Evolutionary conservation across 2,329 filamentous ascomycete species (phyloP), one percentile per base, ranked within the genome.

Genomic region (Cladophialophora chaetospira): DNA sequence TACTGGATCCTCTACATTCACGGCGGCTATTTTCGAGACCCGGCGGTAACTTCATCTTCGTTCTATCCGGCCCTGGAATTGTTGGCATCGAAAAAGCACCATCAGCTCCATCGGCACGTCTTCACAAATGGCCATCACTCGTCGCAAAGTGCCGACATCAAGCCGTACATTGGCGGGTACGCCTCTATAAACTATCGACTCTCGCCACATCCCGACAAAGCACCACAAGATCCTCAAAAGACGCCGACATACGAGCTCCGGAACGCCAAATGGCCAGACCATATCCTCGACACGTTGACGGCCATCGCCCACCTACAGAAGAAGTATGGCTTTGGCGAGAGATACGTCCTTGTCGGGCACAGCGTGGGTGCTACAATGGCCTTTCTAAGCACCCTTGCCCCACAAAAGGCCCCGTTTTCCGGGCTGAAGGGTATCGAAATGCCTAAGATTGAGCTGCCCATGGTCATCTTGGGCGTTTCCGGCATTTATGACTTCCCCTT

Each of bases 21-120:
- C 63, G 77, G 77, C 40, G 77, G 77, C 52, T 77, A 76, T 62
- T 79, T 77, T 73, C 72, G 77, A 40, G 77, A 79, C 58, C 76
- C 76, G 47, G 67, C 63, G 9, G 68, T 75, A 33, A 73, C 71
- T 10, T 67, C 72, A 3, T 53, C 62, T 5, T 67, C 68, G 1
- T 73, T 79, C 59, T 59, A 68, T 6, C 67, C 69, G 3, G 70
- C 75, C 2, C 63, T 72, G 28, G 64, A 67, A 1, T 68, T 76
- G 9, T 68, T 71, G 23, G 61, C 60, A 17, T 36, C 50, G 15
- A 21, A 15, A 9, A 47, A 44, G 11, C n/a, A 51, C 8, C 28
- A 53, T 4, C 48, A 31, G 5, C 53, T 44, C 19, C 47, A 53
- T 21, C 50, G 15, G 10, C 50, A 52, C 23, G 35, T 38, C 15